Evolutionary conservation across 23 red algal genomes (phyloP), one percentile per base, ranked within the genome.

Genomic region (Agarophyton chilense): DNA sequence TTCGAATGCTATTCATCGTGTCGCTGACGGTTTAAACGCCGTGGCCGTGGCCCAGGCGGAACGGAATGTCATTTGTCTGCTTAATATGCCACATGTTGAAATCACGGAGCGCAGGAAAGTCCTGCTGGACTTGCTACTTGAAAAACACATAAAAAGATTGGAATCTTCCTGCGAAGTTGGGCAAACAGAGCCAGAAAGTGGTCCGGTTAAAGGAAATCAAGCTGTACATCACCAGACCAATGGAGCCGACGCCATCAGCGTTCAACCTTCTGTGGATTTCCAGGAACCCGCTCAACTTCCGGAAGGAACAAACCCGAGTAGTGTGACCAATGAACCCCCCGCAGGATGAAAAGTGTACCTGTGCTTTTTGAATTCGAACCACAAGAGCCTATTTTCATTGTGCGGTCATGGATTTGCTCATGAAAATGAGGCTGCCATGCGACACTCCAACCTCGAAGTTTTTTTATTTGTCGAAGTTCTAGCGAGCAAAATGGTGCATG

Each of bases 11-110:
- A 26, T 79, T 43, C 42, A 89, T 36, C 51, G 32, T 42, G 71
- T 89, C 64, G 73, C 85, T 39, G 42, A 89, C 17, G 53, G 63
- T 21, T 43, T 89, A 2, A 62, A 60, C 47, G 60, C 46, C 12
- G 47, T 89, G 19, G 73, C 63, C n/a, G 72, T 42, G 54, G 85
- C 85, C 22, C 70, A 74, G 22, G 74, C 22, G 17, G 85, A 89
- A 64, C 71, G 53, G 4, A 89, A 89, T 78, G 50, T 51, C 0
- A 89, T 89, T 66, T 41, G 66, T 25, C 54, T 89, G 55, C 53
- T 89, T 67, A 77, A 28, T 39, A 38, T 25, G n/a, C 67, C 67
- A n/a, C 18, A 62, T 57, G 52, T 89, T 46, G 63, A 89, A 78
- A 25, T 16, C 19, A 47, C 40, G 11, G 67, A 77, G 1, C 49